phyloP scores from a whole-genome alignment of 2,329 filamentous ascomycete species.

The Gnomoniopsis sp. region DNA sequence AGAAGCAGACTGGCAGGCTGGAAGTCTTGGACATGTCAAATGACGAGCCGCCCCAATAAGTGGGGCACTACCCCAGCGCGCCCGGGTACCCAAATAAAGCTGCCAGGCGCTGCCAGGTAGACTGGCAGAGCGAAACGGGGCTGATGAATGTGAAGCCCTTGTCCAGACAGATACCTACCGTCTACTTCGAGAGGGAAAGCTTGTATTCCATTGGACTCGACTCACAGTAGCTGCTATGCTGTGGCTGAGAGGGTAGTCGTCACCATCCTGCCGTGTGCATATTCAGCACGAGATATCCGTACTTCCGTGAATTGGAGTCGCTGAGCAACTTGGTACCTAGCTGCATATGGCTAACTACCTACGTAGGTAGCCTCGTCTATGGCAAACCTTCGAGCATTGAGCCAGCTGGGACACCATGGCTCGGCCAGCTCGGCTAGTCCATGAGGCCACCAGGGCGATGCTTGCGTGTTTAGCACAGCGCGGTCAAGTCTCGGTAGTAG shows the following conservation, averaged over 20 bases:
- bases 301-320: background rate
- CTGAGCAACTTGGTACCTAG: too few relatives aligned
- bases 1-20: too few relatives aligned
- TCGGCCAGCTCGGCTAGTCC: background rate
- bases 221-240: background rate
- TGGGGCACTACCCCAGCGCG: background rate
- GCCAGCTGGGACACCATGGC: background rate
- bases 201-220: too few relatives aligned
- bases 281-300: too few relatives aligned
- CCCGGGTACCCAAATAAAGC: too few relatives aligned
- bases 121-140: too few relatives aligned
- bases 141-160: background rate
- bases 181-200: too few relatives aligned
- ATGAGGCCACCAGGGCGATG: background rate
- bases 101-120: too few relatives aligned
- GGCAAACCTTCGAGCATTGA: background rate
- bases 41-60: background rate
- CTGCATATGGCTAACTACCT: too few relatives aligned
- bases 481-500: too few relatives aligned
- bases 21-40: background rate
- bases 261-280: background rate
- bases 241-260: background rate
- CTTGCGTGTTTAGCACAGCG: background rate
- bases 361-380: too few relatives aligned
- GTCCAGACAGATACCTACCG: background rate